Percentiles rank a stretch among this genome's conserved stretches.
Conservation (phyloP, 495 filamentous ascomycete genomes). For the Trypethelium eluteriae region DNA sequence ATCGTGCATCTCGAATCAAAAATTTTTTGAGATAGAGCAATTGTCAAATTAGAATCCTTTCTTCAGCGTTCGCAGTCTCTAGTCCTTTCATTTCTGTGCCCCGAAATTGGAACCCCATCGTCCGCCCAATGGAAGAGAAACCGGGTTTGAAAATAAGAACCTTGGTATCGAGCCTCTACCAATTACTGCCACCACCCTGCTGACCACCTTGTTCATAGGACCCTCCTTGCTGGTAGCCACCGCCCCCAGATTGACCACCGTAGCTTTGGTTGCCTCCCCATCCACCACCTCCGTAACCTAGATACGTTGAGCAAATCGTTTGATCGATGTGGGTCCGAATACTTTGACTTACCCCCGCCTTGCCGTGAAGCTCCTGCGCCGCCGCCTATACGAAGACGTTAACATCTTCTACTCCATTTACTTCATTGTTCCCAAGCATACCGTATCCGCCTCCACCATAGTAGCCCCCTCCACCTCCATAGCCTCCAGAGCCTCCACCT, state of each 20-base stretch:
- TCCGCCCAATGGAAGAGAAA: neutral
- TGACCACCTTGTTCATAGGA: conserved; percentile 9
- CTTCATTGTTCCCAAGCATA: neutral
- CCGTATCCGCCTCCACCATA: conserved; percentile 26
- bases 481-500: conserved; percentile 23
- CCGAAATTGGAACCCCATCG: neutral
- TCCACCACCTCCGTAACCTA: conserved; percentile 16
- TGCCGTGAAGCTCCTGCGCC: conserved; percentile 18
- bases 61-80: neutral
- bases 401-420: neutral
- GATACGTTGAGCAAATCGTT: neutral
- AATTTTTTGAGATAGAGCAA: neutral
- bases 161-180: neutral
- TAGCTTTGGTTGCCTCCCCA: conserved; percentile 22
- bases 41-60: neutral
- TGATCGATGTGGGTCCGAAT: neutral
- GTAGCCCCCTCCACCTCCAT: conserved; percentile 12
- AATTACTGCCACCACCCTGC: neutral
- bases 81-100: neutral
- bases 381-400: conserved; percentile 12
- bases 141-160: neutral
- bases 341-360: conserved; percentile 13
- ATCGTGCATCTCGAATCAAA: neutral
- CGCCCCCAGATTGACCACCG: conserved; percentile 20
- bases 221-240: conserved; percentile 18